Conservation (phyloP, 768 basidiomycete genomes). For the Gyrodon lividus region DNA sequence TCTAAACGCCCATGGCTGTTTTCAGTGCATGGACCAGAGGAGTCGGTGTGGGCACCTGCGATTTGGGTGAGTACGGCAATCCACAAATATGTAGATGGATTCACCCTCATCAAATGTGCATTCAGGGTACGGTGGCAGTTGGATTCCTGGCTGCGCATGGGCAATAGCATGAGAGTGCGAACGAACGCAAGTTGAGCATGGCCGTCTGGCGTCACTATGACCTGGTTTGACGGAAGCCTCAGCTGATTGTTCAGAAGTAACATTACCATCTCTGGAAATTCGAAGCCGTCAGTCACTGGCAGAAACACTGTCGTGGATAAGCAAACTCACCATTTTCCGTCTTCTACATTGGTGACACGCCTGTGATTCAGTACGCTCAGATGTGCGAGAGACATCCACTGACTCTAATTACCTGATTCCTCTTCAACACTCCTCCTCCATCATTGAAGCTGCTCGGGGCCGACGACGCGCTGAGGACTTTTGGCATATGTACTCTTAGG, state of each 20-base stretch:
- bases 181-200: conserved; percentile 75
- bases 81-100: conserved; percentile 1
- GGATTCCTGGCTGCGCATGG: conserved; percentile 57
- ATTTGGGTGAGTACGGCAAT: conserved; percentile 1
- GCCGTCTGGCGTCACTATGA: conserved; percentile 68
- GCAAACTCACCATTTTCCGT: conserved; percentile 60
- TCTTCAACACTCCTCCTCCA: conserved; percentile 17
- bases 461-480: conserved; percentile 22
- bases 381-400: conserved; percentile 1
- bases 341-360: conserved; percentile 63
- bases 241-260: not conserved
- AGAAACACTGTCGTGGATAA: not conserved
- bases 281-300: conserved; percentile 15
- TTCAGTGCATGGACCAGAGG: conserved; percentile 37
- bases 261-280: conserved; percentile 58
- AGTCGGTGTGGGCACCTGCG: conserved; percentile 40
- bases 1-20: conserved; percentile 64
- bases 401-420: conserved; percentile 21
- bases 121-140: conserved; percentile 55
- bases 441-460: conserved; percentile 1
- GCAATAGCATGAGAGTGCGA: conserved; percentile 69
- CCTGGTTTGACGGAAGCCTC: conserved; percentile 4
- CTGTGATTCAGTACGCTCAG: conserved; percentile 15
- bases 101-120: conserved; percentile 78
- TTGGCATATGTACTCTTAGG: conserved; percentile 40